A percentile compares a stretch with the other conserved stretches of the same genome.
These are phyloP conservation scores for Gremmenia infestans DNA, from an alignment of 2,329 filamentous ascomycete species.

Conservation along the genomic window DNA sequence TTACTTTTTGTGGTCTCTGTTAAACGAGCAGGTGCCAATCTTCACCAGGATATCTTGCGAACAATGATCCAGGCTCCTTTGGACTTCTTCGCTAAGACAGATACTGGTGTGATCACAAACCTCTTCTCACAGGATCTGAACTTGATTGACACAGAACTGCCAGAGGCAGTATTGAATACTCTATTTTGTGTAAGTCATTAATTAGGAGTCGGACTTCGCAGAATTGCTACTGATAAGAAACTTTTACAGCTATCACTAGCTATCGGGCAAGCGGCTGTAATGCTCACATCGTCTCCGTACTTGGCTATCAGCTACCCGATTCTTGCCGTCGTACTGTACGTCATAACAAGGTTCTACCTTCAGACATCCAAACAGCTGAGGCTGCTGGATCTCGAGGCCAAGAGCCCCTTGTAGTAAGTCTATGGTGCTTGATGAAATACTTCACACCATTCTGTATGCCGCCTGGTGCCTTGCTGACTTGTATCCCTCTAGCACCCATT, in stretches of 20 bases:
- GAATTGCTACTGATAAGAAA: too few species aligned
- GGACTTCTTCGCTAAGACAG: conserved; percentile 15
- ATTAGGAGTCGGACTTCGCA: background rate
- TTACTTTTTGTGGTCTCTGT: conserved; percentile 20
- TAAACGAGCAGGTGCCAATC: conserved; percentile 19
- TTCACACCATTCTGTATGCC: too few species aligned
- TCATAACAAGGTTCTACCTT: conserved; percentile 39
- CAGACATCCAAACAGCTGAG: conserved; percentile 44
- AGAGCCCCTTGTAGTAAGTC: conserved; percentile 37
- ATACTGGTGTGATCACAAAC: conserved; percentile 17
- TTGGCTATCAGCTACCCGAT: conserved; percentile 8
- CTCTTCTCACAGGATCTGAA: conserved; percentile 26
- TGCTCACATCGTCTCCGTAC: conserved; percentile 5
- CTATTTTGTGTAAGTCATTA: background rate
- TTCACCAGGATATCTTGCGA: conserved; percentile 23
- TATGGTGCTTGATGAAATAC: background rate
- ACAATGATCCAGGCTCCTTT: conserved; percentile 16
- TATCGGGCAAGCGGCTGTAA: background rate
- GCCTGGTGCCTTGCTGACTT: background rate
- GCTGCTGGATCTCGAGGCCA: conserved; percentile 40
- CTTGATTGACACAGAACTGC: conserved; percentile 26
- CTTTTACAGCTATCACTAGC: background rate
- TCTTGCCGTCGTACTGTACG: conserved; percentile 4
- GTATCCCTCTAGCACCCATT: conserved; percentile 30
- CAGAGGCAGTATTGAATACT: conserved; percentile 8